phyloP scores from a whole-genome alignment of 2,329 filamentous ascomycete species.

The Ilyonectria mors-panacis region DNA sequence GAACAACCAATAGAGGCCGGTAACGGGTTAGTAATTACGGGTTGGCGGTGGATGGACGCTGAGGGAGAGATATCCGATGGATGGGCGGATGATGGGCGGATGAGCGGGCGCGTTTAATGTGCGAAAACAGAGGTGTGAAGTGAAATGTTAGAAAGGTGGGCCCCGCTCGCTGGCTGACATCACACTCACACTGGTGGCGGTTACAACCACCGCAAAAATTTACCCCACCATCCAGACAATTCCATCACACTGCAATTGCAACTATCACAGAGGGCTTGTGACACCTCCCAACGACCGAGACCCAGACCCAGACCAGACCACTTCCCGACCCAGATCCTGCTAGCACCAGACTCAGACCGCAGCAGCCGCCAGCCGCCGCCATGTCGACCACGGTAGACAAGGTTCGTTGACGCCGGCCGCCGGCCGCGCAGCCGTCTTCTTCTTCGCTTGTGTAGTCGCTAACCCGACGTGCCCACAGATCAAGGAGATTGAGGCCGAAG shows the following conservation, averaged over 20 bases:
- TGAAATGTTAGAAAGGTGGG: slow-evolving; percentile 23
- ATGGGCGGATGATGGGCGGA: not conserved
- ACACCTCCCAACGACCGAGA: slow-evolving; percentile 18
- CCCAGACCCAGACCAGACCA: slow-evolving; percentile 34
- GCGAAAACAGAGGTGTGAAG: not conserved
- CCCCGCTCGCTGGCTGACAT: slow-evolving; percentile 49
- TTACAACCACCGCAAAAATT: slow-evolving; percentile 51
- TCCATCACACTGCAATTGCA: slow-evolving; percentile 43
- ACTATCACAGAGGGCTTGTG: slow-evolving; percentile 39
- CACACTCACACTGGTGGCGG: slow-evolving; percentile 43
- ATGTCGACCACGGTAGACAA: slow-evolving; percentile 99
- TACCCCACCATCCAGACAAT: slow-evolving; percentile 56
- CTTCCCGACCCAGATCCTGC: slow-evolving; percentile 30
- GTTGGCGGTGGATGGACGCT: not conserved
- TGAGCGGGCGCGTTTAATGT: not conserved
- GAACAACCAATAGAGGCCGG: not conserved
- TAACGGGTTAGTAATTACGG: not conserved
- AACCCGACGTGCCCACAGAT: slow-evolving; percentile 72
- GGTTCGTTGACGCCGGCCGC: slow-evolving; percentile 64
- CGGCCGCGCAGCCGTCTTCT: too few relatives aligned
- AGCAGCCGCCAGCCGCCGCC: slow-evolving; percentile 57
- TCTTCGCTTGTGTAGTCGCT: slow-evolving; percentile 46
- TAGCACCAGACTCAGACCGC: slow-evolving; percentile 15
- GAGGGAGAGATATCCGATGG: not conserved
- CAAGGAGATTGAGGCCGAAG: slow-evolving; percentile 96